A percentile compares a stretch with the other conserved stretches of the same genome.
Evolutionary conservation across 1,284 basidiomycete genomes (phyloP).

Genomic region (Puccinia brachypodii): DNA sequence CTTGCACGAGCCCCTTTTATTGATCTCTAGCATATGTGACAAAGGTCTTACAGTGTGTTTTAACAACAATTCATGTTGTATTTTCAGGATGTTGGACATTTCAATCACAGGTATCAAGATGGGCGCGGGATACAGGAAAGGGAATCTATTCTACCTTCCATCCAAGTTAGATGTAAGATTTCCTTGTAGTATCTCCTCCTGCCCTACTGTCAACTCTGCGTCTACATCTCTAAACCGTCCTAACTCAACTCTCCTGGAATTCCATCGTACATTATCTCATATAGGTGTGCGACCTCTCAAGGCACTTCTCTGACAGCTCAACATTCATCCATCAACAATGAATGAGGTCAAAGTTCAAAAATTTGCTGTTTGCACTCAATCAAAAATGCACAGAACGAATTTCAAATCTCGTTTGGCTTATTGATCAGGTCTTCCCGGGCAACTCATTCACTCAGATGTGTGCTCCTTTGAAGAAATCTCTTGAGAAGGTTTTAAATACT

Average conservation of each 20-base stretch:
- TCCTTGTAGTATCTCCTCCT: not conserved
- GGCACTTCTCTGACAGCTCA: not conserved
- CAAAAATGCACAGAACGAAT: not conserved
- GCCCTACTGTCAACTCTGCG: not conserved
- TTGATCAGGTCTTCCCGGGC: not conserved
- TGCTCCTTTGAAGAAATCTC: not conserved
- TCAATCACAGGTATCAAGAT: no score
- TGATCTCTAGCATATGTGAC: not conserved
- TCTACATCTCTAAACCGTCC: not conserved
- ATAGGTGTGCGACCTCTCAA: constrained; percentile 19
- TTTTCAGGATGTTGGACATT: not conserved
- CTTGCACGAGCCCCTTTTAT: not conserved
- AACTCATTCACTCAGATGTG: constrained; percentile 20
- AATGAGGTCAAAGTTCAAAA: constrained; percentile 9
- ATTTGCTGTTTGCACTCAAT: not conserved
- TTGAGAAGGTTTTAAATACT: not conserved
- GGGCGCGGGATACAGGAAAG: not conserved
- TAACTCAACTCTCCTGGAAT: not conserved
- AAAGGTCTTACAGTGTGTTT: not conserved
- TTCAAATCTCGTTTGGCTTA: not conserved
- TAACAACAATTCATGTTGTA: not conserved
- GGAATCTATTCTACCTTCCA: not conserved
- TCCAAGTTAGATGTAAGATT: no score
- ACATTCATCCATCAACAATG: not conserved
- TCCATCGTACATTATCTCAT: not conserved